Evolutionary conservation across 2,329 filamentous ascomycete species (phyloP), one percentile per base, ranked within the genome.

Genomic region (Colletotrichum somersetense): DNA sequence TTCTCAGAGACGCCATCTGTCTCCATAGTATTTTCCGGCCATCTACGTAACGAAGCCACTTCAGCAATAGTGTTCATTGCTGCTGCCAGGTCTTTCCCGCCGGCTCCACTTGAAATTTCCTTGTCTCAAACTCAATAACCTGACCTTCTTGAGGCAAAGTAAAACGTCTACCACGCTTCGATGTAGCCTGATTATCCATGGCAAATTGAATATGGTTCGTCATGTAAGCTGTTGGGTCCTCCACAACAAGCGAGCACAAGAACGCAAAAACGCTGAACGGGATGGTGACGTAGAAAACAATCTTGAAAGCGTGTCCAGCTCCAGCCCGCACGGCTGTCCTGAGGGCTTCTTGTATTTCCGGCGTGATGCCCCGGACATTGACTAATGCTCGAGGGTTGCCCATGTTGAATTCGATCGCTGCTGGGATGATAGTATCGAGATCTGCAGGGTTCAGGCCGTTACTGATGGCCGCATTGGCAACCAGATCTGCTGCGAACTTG

Each of bases 351-450:
- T 64, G 61, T 5, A 73, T 70, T 16, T 65, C 72, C 6, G 72
- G 72, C 6, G 72, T 74, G 5, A 74, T 74, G 4, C 70, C 66
- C 3, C 62, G 61, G 14, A 78, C 67, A 26, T 67, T 66, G 12
- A 73, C 65, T 20, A 75, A 66, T 1, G 74, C 71, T 1, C 68
- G 73, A 1, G 78, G 77, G 30, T 79, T 76, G 16, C 79, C 80
- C n/a, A 79, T 66, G 2, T 80, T 77, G 53, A 78, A 79, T 61
- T 78, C 61, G 20, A 77, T 77, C 5, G 79, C 78, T 6, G 77
- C 77, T 1, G 78, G 78, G 20, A 80, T 76, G 42, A 82, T 75
- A 1, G 62, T 71, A 0, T 44, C 38, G 0, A 81, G 50, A 8
- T 75, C 68, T 0, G 73, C 50, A 0, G 76, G 67, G 12, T 75